Conservation (phyloP, 352 stramenopile species). For the Blastocystis sp. region DNA sequence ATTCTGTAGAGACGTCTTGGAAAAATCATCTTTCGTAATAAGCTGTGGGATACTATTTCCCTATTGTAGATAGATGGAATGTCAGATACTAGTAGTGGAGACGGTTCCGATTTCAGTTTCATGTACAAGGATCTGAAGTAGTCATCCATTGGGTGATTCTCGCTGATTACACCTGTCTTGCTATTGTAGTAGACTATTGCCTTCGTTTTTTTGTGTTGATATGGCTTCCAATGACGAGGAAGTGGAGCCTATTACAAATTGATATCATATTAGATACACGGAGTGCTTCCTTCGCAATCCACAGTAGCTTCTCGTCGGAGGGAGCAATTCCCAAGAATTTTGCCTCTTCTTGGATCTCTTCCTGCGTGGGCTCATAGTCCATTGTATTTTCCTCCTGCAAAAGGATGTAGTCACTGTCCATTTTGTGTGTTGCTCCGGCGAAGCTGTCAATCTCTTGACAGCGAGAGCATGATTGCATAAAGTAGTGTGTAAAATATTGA, state of each 20-base stretch:
- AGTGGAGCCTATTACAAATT: neutral
- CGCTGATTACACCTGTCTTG: constrained; percentile 1
- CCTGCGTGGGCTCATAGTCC: constrained; percentile 39
- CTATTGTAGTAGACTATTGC: constrained; percentile 46
- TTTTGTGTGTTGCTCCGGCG: neutral
- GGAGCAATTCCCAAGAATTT: constrained; percentile 1
- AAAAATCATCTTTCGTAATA: neutral
- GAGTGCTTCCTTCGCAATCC: constrained; percentile 49
- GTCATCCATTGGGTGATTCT: constrained; percentile 53
- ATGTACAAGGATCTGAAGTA: constrained; percentile 26
- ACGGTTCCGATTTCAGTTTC: neutral
- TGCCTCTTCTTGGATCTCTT: constrained; percentile 26
- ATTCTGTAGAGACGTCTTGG: neutral
- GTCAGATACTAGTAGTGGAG: neutral
- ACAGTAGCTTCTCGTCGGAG: neutral
- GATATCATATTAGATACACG: neutral
- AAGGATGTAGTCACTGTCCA: constrained; percentile 39
- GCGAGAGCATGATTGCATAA: no score
- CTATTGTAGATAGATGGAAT: neutral
- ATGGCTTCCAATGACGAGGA: constrained; percentile 15
- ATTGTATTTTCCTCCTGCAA: neutral
- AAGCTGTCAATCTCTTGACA: neutral
- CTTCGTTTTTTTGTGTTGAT: neutral
- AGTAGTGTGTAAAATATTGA: no score
- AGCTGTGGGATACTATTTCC: neutral